Percentiles rank a stretch among this genome's conserved stretches.
These are phyloP conservation scores for Thielaviopsis euricoi DNA, from an alignment of 2,329 filamentous ascomycete genomes.

Conservation along the genomic window DNA sequence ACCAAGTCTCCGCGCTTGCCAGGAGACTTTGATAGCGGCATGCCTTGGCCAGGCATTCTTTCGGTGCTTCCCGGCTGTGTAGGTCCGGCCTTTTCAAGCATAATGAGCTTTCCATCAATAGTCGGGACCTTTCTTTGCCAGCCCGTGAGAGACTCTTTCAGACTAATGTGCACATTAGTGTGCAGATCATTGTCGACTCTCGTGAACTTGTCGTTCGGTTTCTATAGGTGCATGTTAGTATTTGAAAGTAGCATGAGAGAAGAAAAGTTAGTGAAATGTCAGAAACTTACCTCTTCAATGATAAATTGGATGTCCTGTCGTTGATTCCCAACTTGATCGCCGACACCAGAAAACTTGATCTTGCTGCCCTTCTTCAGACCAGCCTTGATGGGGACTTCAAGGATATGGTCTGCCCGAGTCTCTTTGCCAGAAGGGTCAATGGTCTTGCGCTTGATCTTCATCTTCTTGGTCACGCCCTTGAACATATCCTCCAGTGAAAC, in stretches of 20 bases:
- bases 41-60: conserved; percentile 69
- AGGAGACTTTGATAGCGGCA: conserved; percentile 88
- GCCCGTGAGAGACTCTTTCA: conserved; percentile 89
- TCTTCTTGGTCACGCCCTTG: conserved; percentile 80
- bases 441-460: conserved; percentile 95
- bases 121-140: conserved; percentile 87
- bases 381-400: conserved; percentile 90
- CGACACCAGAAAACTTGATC: conserved; percentile 96
- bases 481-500: conserved; percentile 80
- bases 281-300: conserved; percentile 63
- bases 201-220: conserved; percentile 68
- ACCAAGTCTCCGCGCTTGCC: conserved; percentile 73
- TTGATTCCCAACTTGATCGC: conserved; percentile 90
- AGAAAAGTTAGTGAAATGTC: conserved; percentile 4
- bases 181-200: conserved; percentile 80
- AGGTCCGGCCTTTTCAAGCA: conserved; percentile 63
- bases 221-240: conserved; percentile 41
- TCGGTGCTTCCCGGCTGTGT: conserved; percentile 75
- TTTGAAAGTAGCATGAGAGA: not conserved
- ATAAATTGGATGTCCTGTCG: conserved; percentile 93
- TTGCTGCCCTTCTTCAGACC: conserved; percentile 94
- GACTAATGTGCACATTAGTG: conserved; percentile 59
- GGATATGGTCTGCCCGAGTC: conserved; percentile 70
- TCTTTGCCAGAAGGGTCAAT: conserved; percentile 78
- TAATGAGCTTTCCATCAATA: conserved; percentile 79